These are phyloP conservation scores for Colletotrichum higginsianum DNA, from an alignment of 2,329 filamentous ascomycete species.

Conservation along the genomic window DNA sequence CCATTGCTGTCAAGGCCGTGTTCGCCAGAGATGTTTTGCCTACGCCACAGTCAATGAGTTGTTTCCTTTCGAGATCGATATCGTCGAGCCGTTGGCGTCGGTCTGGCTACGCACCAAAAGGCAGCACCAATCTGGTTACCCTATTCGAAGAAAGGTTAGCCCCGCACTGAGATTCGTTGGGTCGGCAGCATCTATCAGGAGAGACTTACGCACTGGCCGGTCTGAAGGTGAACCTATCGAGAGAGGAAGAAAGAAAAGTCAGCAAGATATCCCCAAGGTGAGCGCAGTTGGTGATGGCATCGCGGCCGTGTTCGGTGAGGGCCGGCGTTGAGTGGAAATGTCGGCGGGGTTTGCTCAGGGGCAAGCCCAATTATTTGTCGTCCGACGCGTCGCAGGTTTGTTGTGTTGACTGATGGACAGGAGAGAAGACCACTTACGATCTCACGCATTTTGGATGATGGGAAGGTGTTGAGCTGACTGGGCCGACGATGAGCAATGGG, in stretches of 20 bases:
- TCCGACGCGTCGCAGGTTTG: conserved; percentile 56
- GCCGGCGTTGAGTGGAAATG: conserved; percentile 14
- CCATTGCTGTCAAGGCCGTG: conserved; percentile 98
- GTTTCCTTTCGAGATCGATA: conserved; percentile 18
- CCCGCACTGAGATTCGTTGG: conserved; percentile 35
- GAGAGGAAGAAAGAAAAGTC: conserved; percentile 63
- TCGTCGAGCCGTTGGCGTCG: conserved; percentile 22
- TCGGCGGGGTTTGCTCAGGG: conserved; percentile 52
- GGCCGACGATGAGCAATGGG: conserved; percentile 46
- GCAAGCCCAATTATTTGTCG: conserved; percentile 46
- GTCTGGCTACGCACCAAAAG: conserved; percentile 82
- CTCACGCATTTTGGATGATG: conserved; percentile 73
- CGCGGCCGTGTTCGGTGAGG: conserved; percentile 6
- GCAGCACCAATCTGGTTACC: conserved; percentile 99
- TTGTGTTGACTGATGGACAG: conserved; percentile 25
- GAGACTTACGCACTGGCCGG: conserved; percentile 93
- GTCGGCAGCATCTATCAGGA: conserved; percentile 17
- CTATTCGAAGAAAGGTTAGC: conserved; percentile 67
- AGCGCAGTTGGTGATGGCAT: background rate
- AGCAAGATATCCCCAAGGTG: conserved; percentile 57
- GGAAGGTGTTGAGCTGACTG: conserved; percentile 44
- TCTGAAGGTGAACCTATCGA: conserved; percentile 97
- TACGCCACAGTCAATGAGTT: conserved; percentile 59
- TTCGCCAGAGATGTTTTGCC: conserved; percentile 88
- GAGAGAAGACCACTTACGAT: conserved; percentile 68